These are phyloP conservation scores for Coemansia asiatica DNA, from an alignment of 192 early-diverging fungal species.

Conservation along the genomic window DNA sequence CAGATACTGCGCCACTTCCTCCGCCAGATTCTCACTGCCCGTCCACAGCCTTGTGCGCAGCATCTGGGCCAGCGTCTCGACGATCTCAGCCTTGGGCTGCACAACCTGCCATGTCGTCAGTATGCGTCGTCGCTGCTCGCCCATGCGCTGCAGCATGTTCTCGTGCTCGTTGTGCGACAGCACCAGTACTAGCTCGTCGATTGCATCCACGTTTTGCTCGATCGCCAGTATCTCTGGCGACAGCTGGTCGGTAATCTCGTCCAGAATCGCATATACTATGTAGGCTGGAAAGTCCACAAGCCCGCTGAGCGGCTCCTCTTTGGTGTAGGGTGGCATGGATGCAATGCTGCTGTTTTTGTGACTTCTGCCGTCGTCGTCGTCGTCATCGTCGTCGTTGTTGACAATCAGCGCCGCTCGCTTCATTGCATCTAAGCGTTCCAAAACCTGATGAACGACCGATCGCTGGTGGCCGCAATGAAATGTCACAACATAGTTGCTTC, in stretches of 20 bases:
- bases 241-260: conserved; percentile 89
- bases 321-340: not conserved
- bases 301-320: conserved; percentile 17
- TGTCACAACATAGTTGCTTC: conserved; percentile 31
- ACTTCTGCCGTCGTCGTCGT: conserved; percentile 6
- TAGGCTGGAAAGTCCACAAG: conserved; percentile 66
- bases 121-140: conserved; percentile 71
- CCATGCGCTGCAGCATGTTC: conserved; percentile 71
- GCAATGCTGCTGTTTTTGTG: too few relatives aligned
- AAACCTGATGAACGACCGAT: conserved; percentile 16
- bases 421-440: conserved; percentile 37
- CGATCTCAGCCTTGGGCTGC: conserved; percentile 69
- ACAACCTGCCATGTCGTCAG: conserved; percentile 65
- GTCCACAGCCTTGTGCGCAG: not conserved
- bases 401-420: conserved; percentile 6
- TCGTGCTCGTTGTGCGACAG: conserved; percentile 82
- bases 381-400: conserved; percentile 1
- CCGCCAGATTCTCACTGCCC: conserved; percentile 13
- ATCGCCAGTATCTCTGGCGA: conserved; percentile 79
- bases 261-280: conserved; percentile 91
- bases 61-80: conserved; percentile 65
- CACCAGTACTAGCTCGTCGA: conserved; percentile 91
- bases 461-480: conserved; percentile 26
- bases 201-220: conserved; percentile 91
- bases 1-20: conserved; percentile 51